Conservation (phyloP, 2,329 filamentous ascomycete species). For the Lachnellula cervina region DNA sequence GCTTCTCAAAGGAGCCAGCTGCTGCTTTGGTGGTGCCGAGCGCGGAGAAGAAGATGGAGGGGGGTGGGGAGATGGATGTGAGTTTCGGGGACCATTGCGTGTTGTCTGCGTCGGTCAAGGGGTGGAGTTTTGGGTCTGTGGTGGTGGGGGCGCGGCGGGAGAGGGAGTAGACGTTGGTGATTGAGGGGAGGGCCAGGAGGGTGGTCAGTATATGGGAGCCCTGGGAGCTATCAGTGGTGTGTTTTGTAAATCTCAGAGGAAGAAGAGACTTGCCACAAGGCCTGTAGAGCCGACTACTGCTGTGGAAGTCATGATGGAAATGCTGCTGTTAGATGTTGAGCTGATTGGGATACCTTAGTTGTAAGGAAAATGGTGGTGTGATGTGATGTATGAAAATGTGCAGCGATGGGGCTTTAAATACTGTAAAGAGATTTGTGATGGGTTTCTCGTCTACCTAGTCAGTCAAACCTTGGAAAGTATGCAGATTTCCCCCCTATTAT, state of each 20-base stretch:
- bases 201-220: constrained; percentile 69
- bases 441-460: not conserved
- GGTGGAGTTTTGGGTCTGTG: constrained; percentile 52
- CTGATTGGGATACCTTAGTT: not conserved
- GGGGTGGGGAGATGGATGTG: constrained; percentile 47
- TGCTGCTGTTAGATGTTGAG: not conserved
- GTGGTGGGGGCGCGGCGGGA: constrained; percentile 58
- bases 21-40: constrained; percentile 74
- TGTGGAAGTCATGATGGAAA: constrained; percentile 38
- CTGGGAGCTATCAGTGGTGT: constrained; percentile 16
- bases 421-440: not conserved
- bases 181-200: constrained; percentile 51
- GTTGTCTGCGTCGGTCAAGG: constrained; percentile 64
- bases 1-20: constrained; percentile 71
- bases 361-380: not conserved
- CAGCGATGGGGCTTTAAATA: not conserved
- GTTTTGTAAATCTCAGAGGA: not conserved
- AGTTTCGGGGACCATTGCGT: constrained; percentile 63
- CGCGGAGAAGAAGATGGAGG: constrained; percentile 66
- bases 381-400: not conserved
- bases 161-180: constrained; percentile 52
- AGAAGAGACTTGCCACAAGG: constrained; percentile 39
- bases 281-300: constrained; percentile 43
- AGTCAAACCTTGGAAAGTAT: too few relatives aligned
- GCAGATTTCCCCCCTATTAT: too few relatives aligned